Percentiles rank a stretch among this genome's conserved stretches.
Evolutionary conservation across 2,329 filamentous ascomycete genomes (phyloP).

Genomic region (Calycina herbarum): DNA sequence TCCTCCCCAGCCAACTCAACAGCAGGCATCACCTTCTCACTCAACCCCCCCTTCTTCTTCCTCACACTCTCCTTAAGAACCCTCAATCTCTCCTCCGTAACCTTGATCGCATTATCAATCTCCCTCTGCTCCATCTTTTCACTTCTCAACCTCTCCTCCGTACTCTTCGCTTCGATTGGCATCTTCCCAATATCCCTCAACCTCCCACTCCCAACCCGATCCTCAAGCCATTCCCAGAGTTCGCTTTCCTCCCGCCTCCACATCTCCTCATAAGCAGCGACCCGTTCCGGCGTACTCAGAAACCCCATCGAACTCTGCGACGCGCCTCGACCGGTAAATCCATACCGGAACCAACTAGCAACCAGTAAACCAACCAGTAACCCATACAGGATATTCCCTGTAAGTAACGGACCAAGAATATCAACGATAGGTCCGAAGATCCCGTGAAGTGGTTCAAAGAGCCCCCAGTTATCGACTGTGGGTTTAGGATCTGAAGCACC

Average conservation of each 20-base stretch:
- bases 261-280: conserved; percentile 88
- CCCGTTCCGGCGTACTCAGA: conserved; percentile 57
- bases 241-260: conserved; percentile 47
- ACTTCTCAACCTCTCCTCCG: conserved; percentile 30
- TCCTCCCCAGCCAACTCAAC: background rate
- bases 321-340: conserved; percentile 41
- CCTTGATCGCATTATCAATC: conserved; percentile 42
- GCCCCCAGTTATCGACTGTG: conserved; percentile 64
- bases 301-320: conserved; percentile 41
- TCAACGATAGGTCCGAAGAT: conserved; percentile 69
- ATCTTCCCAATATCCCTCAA: conserved; percentile 56
- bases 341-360: conserved; percentile 71
- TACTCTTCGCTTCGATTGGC: conserved; percentile 30
- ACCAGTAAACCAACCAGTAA: conserved; percentile 73
- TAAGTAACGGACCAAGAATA: conserved; percentile 69
- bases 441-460: conserved; percentile 74
- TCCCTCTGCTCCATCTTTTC: conserved; percentile 35
- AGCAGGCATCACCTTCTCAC: background rate
- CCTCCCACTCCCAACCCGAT: conserved; percentile 61
- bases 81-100: conserved; percentile 82
- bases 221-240: conserved; percentile 38
- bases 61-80: conserved; percentile 73
- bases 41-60: conserved; percentile 24
- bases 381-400: conserved; percentile 74
- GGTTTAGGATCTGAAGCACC: conserved; percentile 38